Base-by-base conservation (phyloP, 192 early-diverging fungal genomes). In the Backusella liffmaniae region DNA sequence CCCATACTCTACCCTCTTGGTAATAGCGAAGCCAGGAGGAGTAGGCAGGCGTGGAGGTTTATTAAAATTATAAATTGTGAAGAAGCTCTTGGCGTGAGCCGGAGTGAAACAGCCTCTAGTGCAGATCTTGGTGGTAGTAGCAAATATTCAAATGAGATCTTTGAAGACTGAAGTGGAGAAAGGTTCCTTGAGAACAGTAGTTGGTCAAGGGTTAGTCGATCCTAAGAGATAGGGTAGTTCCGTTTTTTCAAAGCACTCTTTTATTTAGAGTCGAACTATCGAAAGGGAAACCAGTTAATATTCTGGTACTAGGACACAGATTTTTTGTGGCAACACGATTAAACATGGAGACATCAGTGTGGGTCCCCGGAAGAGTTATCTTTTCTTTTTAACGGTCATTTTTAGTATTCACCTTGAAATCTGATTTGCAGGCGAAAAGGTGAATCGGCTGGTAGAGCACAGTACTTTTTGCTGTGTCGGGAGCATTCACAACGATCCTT, bases 131-230 rank as follows among this genome's bases (percentile, higher is more conserved):
- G 90, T 91, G 90, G 87, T 87, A 92, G 89, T 90, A 90, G 88
- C 88, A 92, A 91, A 88, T 90, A 90, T 88, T 90, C 90, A 90
- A 91, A 89, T 91, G 90, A 89, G 87, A 91, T 83, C 91, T 89
- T 92, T 92, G 90, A 91, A 88, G 91, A 92, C 89, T 92, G 91
- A 91, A 90, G 90, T 90, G 89, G 90, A 91, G 88, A 91, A 91
- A 87, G 90, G 90, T 91, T 92, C 89, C 90, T 82, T 86, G 85
- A 84, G 84, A 87, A 90, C 90, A 86, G 86, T 79, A 89, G 83
- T 91, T 90, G 88, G 87, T 85, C 86, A 84, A 80, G 90, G 89
- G 90, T 92, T 84, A 91, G 91, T 89, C 88, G 88, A 92, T 89
- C 91, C 91, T 92, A 92, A 92, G 90, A 82, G 77, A 80, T 72